phyloP scores from a whole-genome alignment of 176 grass and related monocot genomes.

The Bothriochloa decipiens region DNA sequence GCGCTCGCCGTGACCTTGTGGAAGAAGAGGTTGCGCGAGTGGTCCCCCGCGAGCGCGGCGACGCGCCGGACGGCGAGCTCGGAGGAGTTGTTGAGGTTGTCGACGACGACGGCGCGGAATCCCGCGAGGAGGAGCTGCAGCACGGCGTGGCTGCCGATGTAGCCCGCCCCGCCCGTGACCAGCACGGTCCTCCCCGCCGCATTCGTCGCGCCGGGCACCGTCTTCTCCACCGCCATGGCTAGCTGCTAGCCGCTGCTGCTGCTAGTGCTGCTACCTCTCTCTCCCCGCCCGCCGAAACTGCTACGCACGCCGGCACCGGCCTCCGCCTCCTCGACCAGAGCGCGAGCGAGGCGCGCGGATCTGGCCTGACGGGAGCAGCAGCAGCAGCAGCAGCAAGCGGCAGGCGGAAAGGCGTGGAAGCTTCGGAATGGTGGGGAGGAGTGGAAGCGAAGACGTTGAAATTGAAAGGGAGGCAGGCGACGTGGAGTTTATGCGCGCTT shows the following conservation, averaged over 20 bases:
- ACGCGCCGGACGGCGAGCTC: constrained; percentile 68
- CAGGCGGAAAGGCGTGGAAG: background rate
- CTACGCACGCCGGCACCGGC: background rate
- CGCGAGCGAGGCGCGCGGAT: constrained; percentile 30
- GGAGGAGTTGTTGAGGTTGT: constrained; percentile 86
- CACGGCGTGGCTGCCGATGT: constrained; percentile 91
- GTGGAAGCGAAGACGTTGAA: background rate
- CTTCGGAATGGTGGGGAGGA: constrained; percentile 29
- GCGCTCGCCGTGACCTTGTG: constrained; percentile 49
- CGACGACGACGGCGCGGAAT: constrained; percentile 62
- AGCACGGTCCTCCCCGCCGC: constrained; percentile 54
- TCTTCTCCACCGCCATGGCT: constrained; percentile 50
- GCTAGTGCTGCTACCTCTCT: background rate
- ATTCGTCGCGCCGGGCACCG: constrained; percentile 20
- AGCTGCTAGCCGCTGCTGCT: background rate
- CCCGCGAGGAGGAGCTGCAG: constrained; percentile 75
- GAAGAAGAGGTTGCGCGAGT: constrained; percentile 56
- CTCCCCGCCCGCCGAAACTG: background rate
- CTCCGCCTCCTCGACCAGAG: constrained; percentile 22
- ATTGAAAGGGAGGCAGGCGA: background rate
- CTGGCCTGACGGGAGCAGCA: background rate
- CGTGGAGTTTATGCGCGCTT: background rate
- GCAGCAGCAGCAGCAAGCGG: background rate
- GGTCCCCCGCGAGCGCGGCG: constrained; percentile 63
- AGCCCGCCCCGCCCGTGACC: constrained; percentile 80